phyloP scores from a whole-genome alignment of 495 filamentous ascomycete genomes.

The Schizothecium vesticola region DNA sequence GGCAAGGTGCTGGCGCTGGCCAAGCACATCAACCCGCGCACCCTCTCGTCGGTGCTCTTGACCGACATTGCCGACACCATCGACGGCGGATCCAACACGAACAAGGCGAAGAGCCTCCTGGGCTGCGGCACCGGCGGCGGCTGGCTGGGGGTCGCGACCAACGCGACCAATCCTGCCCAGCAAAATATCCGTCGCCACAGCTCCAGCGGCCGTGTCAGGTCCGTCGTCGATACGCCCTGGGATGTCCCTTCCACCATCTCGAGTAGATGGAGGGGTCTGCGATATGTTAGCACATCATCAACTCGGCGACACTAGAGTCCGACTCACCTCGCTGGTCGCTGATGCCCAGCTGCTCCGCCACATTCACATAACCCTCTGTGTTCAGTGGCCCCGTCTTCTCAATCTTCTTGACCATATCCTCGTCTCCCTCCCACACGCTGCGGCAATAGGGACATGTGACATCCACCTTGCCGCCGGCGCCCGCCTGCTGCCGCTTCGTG shows the following conservation, averaged over 20 bases:
- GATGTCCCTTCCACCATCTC: slow-evolving; percentile 15
- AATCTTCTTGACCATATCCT: slow-evolving; percentile 43
- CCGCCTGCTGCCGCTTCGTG: slow-evolving; percentile 39
- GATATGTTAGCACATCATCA: not conserved
- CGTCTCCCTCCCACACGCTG: slow-evolving; percentile 55
- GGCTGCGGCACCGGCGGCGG: slow-evolving; percentile 9
- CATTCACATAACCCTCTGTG: slow-evolving; percentile 61
- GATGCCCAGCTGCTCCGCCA: slow-evolving; percentile 58
- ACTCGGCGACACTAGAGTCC: not conserved
- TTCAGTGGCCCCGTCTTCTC: slow-evolving; percentile 36
- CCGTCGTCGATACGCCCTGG: not conserved
- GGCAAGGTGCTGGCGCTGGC: not conserved
- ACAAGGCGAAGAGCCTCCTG: not conserved
- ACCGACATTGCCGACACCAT: slow-evolving; percentile 11
- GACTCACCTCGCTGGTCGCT: slow-evolving; percentile 47
- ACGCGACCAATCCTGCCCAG: not conserved
- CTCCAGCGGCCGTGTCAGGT: not conserved
- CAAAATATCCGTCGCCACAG: not conserved
- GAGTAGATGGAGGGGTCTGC: slow-evolving; percentile 23
- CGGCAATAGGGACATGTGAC: slow-evolving; percentile 63
- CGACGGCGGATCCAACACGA: slow-evolving; percentile 5
- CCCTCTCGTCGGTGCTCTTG: not conserved
- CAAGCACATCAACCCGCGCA: slow-evolving; percentile 4
- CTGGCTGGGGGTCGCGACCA: not conserved
- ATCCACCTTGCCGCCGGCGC: slow-evolving; percentile 17